Evolutionary conservation across 2,329 filamentous ascomycete genomes (phyloP).

Genomic region (Penicillium fuscoglaucum): DNA sequence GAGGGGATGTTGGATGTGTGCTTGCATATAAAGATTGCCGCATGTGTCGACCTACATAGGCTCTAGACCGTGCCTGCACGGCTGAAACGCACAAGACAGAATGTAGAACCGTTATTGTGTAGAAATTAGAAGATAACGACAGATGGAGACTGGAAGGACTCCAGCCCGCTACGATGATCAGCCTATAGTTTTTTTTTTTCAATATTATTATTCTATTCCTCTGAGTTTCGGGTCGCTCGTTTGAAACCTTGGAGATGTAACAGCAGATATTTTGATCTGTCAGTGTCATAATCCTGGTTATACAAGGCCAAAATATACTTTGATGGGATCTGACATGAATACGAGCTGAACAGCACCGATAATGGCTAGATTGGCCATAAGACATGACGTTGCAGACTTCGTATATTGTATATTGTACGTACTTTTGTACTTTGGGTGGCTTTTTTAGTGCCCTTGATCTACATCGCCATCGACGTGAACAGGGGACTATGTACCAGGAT

Average conservation of each 20-base stretch:
- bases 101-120: neutral
- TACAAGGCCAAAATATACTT: neutral
- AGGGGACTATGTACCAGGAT: neutral
- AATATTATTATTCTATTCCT: neutral
- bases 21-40: neutral
- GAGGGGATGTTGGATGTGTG: neutral
- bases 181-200: neutral
- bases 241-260: neutral
- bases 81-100: neutral
- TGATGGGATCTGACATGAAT: neutral
- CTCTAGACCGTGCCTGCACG: neutral
- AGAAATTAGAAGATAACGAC: neutral
- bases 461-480: neutral
- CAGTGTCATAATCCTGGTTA: neutral
- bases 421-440: constrained; percentile 1
- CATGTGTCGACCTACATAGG: constrained; percentile 8
- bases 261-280: neutral
- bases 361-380: neutral
- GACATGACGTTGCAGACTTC: neutral
- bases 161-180: neutral
- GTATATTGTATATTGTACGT: neutral
- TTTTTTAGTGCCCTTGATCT: neutral
- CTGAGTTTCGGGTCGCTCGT: neutral
- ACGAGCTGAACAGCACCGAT: constrained; percentile 6
- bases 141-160: neutral